Percentiles rank a stretch among this genome's conserved stretches.
Conservation (phyloP, 257 asterid species). For the Asclepias syriaca region DNA sequence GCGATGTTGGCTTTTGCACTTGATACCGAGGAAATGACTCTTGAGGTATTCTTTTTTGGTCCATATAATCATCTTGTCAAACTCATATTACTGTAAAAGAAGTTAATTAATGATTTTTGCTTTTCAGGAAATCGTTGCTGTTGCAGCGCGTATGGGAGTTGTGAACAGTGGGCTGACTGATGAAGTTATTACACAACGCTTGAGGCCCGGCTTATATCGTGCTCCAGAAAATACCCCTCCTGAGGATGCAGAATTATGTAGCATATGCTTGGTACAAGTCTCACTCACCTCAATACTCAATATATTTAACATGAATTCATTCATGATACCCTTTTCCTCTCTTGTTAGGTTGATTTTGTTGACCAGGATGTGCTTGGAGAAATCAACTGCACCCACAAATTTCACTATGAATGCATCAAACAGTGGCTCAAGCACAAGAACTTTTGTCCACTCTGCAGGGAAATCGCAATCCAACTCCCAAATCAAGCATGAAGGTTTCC, state of each 20-base stretch:
- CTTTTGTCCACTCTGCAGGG: slow-evolving; percentile 14
- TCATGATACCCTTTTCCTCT: no score
- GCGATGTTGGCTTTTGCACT: not conserved
- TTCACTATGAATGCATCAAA: slow-evolving; percentile 19
- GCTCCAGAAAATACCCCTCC: not conserved
- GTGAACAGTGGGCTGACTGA: not conserved
- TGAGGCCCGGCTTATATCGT: not conserved
- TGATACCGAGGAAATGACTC: slow-evolving; percentile 7
- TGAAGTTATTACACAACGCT: not conserved
- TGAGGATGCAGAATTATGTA: not conserved
- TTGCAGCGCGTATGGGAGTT: not conserved
- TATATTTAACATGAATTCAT: no score
- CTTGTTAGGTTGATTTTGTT: slow-evolving; percentile 3
- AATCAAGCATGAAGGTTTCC: no score
- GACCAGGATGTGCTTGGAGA: slow-evolving; percentile 8
- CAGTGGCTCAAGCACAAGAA: slow-evolving; percentile 17
- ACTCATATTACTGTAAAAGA: not conserved
- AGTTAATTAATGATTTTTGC: no score
- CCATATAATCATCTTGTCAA: no score
- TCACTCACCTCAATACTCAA: no score
- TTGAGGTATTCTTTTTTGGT: slow-evolving; percentile 10
- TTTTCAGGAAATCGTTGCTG: not conserved
- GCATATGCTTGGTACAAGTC: slow-evolving; percentile 9
- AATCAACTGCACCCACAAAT: slow-evolving; percentile 3
- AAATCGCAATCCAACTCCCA: not conserved